These are phyloP conservation scores for Euphorbia lathyris DNA, from an alignment of 345 rosid species.

Conservation along the genomic window DNA sequence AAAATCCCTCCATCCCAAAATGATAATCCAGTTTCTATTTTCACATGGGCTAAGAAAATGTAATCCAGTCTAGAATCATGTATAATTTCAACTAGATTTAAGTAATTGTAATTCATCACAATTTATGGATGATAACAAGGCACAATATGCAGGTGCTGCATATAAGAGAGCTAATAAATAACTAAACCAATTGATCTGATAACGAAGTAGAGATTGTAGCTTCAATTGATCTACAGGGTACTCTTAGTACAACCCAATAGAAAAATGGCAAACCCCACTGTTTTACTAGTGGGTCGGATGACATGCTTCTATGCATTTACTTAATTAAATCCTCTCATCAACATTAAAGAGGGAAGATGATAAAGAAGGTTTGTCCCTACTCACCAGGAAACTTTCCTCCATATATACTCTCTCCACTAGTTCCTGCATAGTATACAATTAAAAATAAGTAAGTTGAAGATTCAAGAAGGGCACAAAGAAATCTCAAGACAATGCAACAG, in stretches of 20 bases:
- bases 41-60: no score
- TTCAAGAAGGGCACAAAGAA: neutral
- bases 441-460: neutral
- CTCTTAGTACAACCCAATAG: neutral
- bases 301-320: neutral
- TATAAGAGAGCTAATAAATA: neutral
- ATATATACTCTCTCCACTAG: slow-evolving; percentile 91
- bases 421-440: slow-evolving; percentile 45
- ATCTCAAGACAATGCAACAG: neutral
- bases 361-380: slow-evolving; percentile 8
- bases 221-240: neutral
- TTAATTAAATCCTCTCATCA: neutral
- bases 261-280: neutral
- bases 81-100: no score
- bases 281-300: neutral
- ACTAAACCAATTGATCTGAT: neutral
- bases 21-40: no score
- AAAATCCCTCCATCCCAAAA: no score
- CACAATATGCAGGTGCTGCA: neutral
- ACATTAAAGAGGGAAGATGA: neutral
- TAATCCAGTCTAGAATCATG: no score
- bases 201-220: neutral
- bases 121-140: neutral
- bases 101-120: no score
- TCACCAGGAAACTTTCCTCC: slow-evolving; percentile 86